Evolutionary conservation across 345 rosid species (phyloP).

Genomic region (Citrus australasica): DNA sequence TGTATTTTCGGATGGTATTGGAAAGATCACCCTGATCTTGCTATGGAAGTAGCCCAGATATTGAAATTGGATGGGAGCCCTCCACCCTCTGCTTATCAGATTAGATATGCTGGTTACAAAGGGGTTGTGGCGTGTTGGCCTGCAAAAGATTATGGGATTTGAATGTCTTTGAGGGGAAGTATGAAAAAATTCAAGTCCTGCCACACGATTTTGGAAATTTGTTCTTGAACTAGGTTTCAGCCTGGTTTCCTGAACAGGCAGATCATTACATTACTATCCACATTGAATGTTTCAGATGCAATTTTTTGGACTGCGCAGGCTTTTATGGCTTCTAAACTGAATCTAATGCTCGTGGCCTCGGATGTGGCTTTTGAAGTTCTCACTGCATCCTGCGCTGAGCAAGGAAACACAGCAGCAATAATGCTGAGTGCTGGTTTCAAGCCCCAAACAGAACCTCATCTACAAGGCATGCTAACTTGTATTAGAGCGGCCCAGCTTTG

Average conservation of each 20-base stretch:
- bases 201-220: slow-evolving; percentile 71
- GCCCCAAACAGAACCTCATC: slow-evolving; percentile 76
- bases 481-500: slow-evolving; percentile 81
- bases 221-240: slow-evolving; percentile 90
- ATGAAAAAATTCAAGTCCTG: slow-evolving; percentile 69
- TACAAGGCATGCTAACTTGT: slow-evolving; percentile 79
- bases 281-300: slow-evolving; percentile 57
- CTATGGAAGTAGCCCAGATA: slow-evolving; percentile 64
- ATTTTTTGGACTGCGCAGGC: slow-evolving; percentile 72
- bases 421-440: slow-evolving; percentile 90
- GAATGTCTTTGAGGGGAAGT: slow-evolving; percentile 62
- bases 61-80: slow-evolving; percentile 45
- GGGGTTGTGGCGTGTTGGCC: slow-evolving; percentile 97
- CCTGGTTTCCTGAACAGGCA: slow-evolving; percentile 91
- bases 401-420: slow-evolving; percentile 72
- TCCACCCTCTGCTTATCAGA: slow-evolving; percentile 85
- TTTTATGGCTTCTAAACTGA: slow-evolving; percentile 54
- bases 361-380: slow-evolving; percentile 84
- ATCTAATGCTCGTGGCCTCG: slow-evolving; percentile 55
- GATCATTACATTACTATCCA: slow-evolving; percentile 68
- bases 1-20: slow-evolving; percentile 87
- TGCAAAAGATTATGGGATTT: slow-evolving; percentile 48
- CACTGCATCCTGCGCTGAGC: slow-evolving; percentile 70
- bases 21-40: slow-evolving; percentile 75
- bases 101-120: slow-evolving; percentile 86